These are phyloP conservation scores for Jamesozyma spencerorum DNA, from an alignment of 805 yeast species.

Conservation along the genomic window DNA sequence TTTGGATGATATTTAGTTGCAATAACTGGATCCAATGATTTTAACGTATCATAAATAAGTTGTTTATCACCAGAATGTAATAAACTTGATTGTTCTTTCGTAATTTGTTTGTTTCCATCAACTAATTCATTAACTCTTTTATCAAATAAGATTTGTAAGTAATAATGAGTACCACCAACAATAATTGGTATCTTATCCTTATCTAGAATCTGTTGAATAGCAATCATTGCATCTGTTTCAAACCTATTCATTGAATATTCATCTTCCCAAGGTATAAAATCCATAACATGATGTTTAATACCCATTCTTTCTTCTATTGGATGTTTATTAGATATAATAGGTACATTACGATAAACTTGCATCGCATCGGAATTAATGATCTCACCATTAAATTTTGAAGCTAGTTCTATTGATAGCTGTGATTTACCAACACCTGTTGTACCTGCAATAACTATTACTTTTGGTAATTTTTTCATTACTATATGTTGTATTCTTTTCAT, in stretches of 20 bases:
- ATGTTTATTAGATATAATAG: conserved; percentile 84
- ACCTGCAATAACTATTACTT: conserved; percentile 66
- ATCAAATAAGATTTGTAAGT: conserved; percentile 67
- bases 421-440: conserved; percentile 97
- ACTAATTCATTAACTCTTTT: conserved; percentile 35
- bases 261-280: conserved; percentile 71
- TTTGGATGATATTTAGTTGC: conserved; percentile 86
- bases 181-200: conserved; percentile 74
- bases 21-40: conserved; percentile 55
- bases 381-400: conserved; percentile 72
- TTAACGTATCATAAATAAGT: conserved; percentile 35
- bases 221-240: conserved; percentile 53
- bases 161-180: conserved; percentile 96
- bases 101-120: conserved; percentile 6
- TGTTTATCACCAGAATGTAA: conserved; percentile 40
- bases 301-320: conserved; percentile 71
- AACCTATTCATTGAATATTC: conserved; percentile 78
- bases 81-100: conserved; percentile 32
- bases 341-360: conserved; percentile 77
- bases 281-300: conserved; percentile 76
- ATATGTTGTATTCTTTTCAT: too few species aligned
- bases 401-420: conserved; percentile 57
- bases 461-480: conserved; percentile 7
- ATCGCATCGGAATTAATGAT: conserved; percentile 92
- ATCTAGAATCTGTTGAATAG: conserved; percentile 54